phyloP scores from a whole-genome alignment of 2,329 filamentous ascomycete species.

The Cryphonectria carpinicola region DNA sequence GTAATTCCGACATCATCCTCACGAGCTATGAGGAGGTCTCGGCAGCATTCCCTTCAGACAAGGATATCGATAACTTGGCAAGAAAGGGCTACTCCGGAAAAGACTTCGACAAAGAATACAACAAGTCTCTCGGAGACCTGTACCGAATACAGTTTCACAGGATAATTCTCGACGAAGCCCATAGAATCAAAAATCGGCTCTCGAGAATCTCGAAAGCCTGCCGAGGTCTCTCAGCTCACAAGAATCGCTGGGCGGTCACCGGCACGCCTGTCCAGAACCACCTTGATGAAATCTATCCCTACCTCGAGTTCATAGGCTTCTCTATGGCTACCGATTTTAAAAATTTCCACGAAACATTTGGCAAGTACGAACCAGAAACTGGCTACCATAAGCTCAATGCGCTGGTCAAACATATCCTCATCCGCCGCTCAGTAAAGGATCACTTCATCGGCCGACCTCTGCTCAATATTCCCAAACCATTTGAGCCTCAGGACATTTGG shows the following conservation, averaged over 20 bases:
- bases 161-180: conserved; percentile 53
- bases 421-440: background rate
- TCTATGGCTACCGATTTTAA: background rate
- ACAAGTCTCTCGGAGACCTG: background rate
- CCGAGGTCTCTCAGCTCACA: background rate
- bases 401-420: background rate
- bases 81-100: background rate
- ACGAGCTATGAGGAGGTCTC: background rate
- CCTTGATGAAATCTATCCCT: background rate
- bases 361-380: background rate
- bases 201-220: background rate
- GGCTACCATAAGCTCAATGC: background rate
- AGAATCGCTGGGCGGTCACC: background rate
- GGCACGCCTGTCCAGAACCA: background rate
- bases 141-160: conserved; percentile 21
- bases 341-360: background rate
- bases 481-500: background rate
- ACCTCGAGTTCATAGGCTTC: background rate
- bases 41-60: background rate
- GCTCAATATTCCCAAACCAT: background rate
- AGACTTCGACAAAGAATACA: background rate
- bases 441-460: background rate
- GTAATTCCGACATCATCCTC: background rate
- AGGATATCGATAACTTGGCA: background rate
- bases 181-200: conserved; percentile 55